A percentile compares a stretch with the other conserved stretches of the same genome.
These are phyloP conservation scores for Parmelia sp. DNA, from an alignment of 495 filamentous ascomycete species.

Conservation along the genomic window DNA sequence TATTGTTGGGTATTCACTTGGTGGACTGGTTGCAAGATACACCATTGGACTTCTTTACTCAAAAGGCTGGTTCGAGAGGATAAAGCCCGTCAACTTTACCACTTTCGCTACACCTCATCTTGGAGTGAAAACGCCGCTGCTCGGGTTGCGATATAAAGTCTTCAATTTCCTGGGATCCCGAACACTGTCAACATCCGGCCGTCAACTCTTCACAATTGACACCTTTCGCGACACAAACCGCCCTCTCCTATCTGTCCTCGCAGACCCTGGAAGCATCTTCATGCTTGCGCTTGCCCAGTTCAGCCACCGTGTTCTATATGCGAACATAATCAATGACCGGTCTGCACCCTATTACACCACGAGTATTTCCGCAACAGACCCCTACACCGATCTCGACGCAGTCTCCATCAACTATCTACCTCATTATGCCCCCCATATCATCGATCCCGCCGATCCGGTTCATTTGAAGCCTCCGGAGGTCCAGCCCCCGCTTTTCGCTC, in stretches of 20 bases:
- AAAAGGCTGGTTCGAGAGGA: constrained; percentile 66
- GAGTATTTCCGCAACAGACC: constrained; percentile 63
- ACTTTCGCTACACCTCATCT: constrained; percentile 90
- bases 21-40: constrained; percentile 79
- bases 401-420: constrained; percentile 64
- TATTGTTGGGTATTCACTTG: constrained; percentile 82
- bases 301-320: constrained; percentile 65
- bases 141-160: constrained; percentile 57
- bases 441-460: constrained; percentile 62
- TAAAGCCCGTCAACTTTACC: constrained; percentile 86
- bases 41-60: constrained; percentile 77
- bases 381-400: constrained; percentile 57
- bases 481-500: constrained; percentile 31
- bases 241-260: constrained; percentile 72
- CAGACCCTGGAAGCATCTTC: constrained; percentile 81
- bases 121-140: constrained; percentile 69
- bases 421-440: constrained; percentile 68
- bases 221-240: constrained; percentile 72
- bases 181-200: constrained; percentile 70
- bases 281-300: constrained; percentile 71
- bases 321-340: constrained; percentile 80
- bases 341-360: constrained; percentile 78
- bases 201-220: constrained; percentile 84
- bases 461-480: constrained; percentile 37
- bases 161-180: constrained; percentile 78